phyloP scores from a whole-genome alignment of 768 basidiomycete species.

The Kondoa subrosea region DNA sequence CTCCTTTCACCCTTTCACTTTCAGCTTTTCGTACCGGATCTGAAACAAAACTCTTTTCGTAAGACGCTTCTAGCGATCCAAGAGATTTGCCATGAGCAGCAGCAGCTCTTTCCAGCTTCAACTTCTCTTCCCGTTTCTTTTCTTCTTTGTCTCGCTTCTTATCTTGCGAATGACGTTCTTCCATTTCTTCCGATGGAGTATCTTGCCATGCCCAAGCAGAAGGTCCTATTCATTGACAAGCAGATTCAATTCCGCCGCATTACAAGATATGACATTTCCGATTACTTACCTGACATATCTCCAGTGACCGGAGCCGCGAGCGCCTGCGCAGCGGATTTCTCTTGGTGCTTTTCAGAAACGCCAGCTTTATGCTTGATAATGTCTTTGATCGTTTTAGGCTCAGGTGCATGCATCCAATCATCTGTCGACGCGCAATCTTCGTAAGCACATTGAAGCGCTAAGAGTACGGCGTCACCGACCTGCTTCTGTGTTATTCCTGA shows the following conservation, averaged over 20 bases:
- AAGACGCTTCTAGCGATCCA: background rate
- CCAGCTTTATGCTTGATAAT: background rate
- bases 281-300: background rate
- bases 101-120: background rate
- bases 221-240: background rate
- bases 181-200: background rate
- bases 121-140: slow-evolving; percentile 1
- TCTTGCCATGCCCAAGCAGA: background rate
- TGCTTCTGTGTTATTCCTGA: background rate
- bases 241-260: background rate
- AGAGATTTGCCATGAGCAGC: slow-evolving; percentile 1
- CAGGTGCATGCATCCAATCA: background rate
- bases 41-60: background rate
- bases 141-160: background rate
- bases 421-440: background rate
- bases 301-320: background rate
- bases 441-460: background rate
- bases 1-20: no score
- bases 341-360: background rate
- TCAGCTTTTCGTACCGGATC: no score
- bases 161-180: background rate
- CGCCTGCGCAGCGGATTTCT: background rate
- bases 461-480: background rate
- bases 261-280: background rate
- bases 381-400: background rate